Percentiles rank a stretch among this genome's conserved stretches.
Conservation (phyloP, 768 basidiomycete genomes). For the Tremella yokohamensis region DNA sequence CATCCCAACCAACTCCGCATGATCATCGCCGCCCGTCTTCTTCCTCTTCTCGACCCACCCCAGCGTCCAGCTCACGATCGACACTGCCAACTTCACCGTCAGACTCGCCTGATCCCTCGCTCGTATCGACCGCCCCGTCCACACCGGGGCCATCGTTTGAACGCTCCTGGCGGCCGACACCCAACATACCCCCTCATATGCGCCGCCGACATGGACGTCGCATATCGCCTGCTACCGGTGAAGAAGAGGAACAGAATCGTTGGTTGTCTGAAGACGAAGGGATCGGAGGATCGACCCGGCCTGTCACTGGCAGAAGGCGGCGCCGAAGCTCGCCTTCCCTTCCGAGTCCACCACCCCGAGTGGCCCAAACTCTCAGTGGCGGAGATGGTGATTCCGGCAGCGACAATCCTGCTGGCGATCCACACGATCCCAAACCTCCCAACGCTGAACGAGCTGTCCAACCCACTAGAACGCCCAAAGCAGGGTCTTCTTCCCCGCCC, state of each 20-base stretch:
- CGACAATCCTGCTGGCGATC: too few species aligned
- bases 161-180: conserved; percentile 17
- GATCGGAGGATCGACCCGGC: conserved; percentile 11
- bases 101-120: too few species aligned
- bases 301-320: conserved; percentile 16
- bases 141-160: background rate
- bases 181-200: conserved; percentile 14
- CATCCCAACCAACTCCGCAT: background rate
- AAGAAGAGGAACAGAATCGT: conserved; percentile 29
- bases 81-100: too few species aligned
- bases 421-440: too few species aligned
- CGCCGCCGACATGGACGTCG: conserved; percentile 12
- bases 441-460: too few species aligned
- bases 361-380: background rate
- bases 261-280: conserved; percentile 51
- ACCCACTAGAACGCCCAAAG: too few species aligned
- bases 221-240: background rate
- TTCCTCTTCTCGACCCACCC: background rate
- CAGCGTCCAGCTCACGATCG: too few species aligned
- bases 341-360: background rate
- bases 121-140: conserved; percentile 2
- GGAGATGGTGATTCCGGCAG: background rate
- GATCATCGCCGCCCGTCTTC: conserved; percentile 6
- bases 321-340: background rate
- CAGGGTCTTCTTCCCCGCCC: too few species aligned